These are phyloP conservation scores for Yamadazyma diospyri DNA, from an alignment of 1,139 yeast genomes.

Conservation along the genomic window DNA sequence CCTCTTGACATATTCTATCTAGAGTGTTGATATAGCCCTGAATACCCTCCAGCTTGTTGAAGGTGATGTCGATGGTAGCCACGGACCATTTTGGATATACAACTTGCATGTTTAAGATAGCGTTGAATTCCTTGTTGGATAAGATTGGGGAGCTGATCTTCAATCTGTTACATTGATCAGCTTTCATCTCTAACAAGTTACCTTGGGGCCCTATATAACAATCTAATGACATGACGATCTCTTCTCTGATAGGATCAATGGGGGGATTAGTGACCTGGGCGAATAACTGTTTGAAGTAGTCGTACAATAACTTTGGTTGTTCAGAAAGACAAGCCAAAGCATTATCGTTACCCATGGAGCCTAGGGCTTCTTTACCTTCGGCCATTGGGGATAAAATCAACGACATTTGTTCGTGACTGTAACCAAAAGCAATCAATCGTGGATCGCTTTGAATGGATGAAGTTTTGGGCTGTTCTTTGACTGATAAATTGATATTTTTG, in stretches of 20 bases:
- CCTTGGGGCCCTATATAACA: slow-evolving; percentile 98
- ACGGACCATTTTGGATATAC: slow-evolving; percentile 88
- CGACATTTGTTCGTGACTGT: slow-evolving; percentile 87
- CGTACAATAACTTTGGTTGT: slow-evolving; percentile 87
- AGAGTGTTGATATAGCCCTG: slow-evolving; percentile 82
- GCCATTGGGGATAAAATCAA: slow-evolving; percentile 93
- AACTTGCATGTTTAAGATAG: slow-evolving; percentile 65
- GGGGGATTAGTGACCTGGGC: slow-evolving; percentile 99
- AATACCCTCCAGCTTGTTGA: slow-evolving; percentile 75
- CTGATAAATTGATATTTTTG: slow-evolving; percentile 25
- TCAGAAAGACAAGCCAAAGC: slow-evolving; percentile 95
- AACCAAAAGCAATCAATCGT: slow-evolving; percentile 81
- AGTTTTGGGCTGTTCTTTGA: slow-evolving; percentile 18
- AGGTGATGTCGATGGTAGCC: slow-evolving; percentile 84
- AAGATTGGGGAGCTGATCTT: slow-evolving; percentile 80
- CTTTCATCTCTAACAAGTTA: slow-evolving; percentile 86
- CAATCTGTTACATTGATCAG: slow-evolving; percentile 87
- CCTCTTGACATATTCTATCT: slow-evolving; percentile 84
- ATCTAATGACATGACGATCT: slow-evolving; percentile 94
- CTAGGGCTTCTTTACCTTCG: slow-evolving; percentile 89
- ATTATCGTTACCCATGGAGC: slow-evolving; percentile 98
- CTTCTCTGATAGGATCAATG: slow-evolving; percentile 95
- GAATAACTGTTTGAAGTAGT: slow-evolving; percentile 92
- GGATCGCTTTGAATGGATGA: slow-evolving; percentile 73
- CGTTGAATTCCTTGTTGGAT: slow-evolving; percentile 66